Evolutionary conservation across 805 yeast genomes (phyloP).

Genomic region (Pichia heedii): DNA sequence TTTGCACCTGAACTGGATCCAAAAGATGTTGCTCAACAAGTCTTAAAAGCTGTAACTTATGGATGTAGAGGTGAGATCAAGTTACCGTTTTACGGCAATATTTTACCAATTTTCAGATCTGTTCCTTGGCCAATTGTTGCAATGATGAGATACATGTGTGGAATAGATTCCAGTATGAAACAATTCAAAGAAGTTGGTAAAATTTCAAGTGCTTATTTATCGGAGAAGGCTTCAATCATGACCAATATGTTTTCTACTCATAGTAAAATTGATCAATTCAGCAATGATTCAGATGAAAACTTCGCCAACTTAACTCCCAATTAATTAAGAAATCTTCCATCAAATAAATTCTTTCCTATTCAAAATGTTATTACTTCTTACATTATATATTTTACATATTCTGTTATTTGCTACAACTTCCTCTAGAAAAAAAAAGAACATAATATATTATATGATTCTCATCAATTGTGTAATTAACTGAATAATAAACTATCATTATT

Average conservation of each 20-base stretch:
- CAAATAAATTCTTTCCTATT: too few relatives aligned
- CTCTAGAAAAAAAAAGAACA: too few relatives aligned
- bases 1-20: slow-evolving; percentile 83
- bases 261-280: too few relatives aligned
- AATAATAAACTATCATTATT: background rate
- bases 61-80: slow-evolving; percentile 65
- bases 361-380: too few relatives aligned
- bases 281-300: background rate
- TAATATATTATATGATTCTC: background rate
- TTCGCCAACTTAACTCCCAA: too few relatives aligned
- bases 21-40: slow-evolving; percentile 46
- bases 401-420: too few relatives aligned
- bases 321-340: too few relatives aligned
- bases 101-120: slow-evolving; percentile 62
- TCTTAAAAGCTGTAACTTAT: slow-evolving; percentile 45
- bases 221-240: slow-evolving; percentile 1
- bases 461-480: too few relatives aligned
- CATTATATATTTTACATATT: too few relatives aligned
- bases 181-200: slow-evolving; percentile 14
- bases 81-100: slow-evolving; percentile 67
- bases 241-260: background rate
- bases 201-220: background rate
- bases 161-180: slow-evolving; percentile 50
- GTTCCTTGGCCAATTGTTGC: slow-evolving; percentile 64
- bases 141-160: slow-evolving; percentile 47